Evolutionary conservation across 768 basidiomycete genomes (phyloP), one percentile per base, ranked within the genome.

Genomic region (Pleurotus ostreatus): DNA sequence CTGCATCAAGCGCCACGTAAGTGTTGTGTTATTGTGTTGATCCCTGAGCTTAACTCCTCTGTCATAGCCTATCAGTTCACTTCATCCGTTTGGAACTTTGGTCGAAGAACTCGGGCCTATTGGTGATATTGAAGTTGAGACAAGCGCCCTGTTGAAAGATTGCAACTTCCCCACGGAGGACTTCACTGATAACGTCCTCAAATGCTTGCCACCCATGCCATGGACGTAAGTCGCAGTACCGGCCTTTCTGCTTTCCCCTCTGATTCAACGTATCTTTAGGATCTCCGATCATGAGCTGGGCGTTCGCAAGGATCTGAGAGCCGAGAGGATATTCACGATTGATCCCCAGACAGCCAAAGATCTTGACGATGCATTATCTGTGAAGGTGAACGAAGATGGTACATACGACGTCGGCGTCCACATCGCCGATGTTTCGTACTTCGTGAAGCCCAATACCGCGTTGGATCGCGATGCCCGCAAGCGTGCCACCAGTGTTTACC

Each of bases 121-220:
- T 59, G 97, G 97, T n/a, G 92, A 99, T 61, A 87, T 96, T 51
- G 94, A 98, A 71, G 94, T 97, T 6, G 97, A 99, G 73, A 98
- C 96, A 4, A 95, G 92, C 59, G 97, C 97, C 6, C 76, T 99
- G 58, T 78, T 99, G 61, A 98, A 98, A 71, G 97, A 99, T 70
- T 98, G 94, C 79, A 98, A 98, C 73, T 98, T 98, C 85, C 93
- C 96, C 2, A 91, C 93, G 0, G 94, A 96, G 70, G 97, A 98
- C 60, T 99, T 99, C 72, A 84, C 88, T 7, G 97, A 99, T 46
- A 90, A 90, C 64, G 94, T 98, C 20, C 66, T 94, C 60, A 98
- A 98, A 71, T 98, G 97, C 67, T 74, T 98, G 22, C 97, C 97
- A 47, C 97, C 97, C 20, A 81, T 91, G 59, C 97, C 97, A 12